These are phyloP conservation scores for Madurella fahalii DNA, from an alignment of 2,329 filamentous ascomycete species.

Conservation along the genomic window DNA sequence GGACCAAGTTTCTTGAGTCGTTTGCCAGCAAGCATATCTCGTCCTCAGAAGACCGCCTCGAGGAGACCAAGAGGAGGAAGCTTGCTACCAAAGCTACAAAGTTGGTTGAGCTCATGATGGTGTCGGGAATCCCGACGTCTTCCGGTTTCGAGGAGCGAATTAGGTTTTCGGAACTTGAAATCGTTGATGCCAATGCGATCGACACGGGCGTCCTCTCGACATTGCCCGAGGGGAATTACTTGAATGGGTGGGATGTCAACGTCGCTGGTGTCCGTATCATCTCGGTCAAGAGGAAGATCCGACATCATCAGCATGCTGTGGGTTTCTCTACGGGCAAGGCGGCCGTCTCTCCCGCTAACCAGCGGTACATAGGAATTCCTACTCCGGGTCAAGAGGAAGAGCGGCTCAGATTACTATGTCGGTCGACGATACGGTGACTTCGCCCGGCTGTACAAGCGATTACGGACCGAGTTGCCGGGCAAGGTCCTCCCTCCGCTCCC, in stretches of 20 bases:
- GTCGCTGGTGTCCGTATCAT: constrained; percentile 82
- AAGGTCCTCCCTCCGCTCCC: constrained; percentile 84
- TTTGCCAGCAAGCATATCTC: constrained; percentile 97
- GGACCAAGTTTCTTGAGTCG: constrained; percentile 78
- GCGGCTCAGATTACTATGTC: constrained; percentile 72
- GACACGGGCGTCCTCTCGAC: constrained; percentile 85
- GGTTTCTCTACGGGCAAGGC: constrained; percentile 32
- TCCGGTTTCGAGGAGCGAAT: constrained; percentile 98
- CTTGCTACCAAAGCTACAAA: constrained; percentile 91
- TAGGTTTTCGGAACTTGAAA: constrained; percentile 92
- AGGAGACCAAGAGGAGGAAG: constrained; percentile 93
- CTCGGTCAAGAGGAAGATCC: constrained; percentile 77
- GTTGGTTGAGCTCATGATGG: constrained; percentile 98
- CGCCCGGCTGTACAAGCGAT: constrained; percentile 67
- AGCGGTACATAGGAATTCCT: constrained; percentile 67
- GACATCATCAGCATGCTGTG: constrained; percentile 88
- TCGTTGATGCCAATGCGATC: constrained; percentile 89
- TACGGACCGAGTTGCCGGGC: constrained; percentile 83
- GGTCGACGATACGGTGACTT: constrained; percentile 89
- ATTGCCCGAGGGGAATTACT: constrained; percentile 82
- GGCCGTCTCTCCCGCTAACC: constrained; percentile 9
- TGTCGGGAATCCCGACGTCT: constrained; percentile 90
- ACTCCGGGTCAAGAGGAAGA: constrained; percentile 75
- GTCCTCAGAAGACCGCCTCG: constrained; percentile 89
- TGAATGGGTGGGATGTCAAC: constrained; percentile 97